Percentiles rank a stretch among this genome's conserved stretches.
Conservation (phyloP, 2,329 filamentous ascomycete genomes). For the Neofusicoccum sp. region DNA sequence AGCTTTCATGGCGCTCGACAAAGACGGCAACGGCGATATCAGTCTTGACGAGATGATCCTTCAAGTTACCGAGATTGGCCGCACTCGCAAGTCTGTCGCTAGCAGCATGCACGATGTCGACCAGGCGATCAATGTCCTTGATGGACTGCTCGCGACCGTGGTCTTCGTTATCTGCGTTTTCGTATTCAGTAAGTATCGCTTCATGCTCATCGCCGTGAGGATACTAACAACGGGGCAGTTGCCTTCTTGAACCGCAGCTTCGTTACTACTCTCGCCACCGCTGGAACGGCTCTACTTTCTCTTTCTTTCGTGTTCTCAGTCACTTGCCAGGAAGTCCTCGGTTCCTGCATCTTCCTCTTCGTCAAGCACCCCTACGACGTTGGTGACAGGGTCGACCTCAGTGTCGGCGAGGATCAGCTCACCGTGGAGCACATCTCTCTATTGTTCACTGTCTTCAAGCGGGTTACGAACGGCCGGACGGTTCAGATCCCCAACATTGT, state of each 20-base stretch:
- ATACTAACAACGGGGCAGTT: constrained; percentile 46
- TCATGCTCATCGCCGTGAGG: neutral
- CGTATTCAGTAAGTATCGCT: constrained; percentile 64
- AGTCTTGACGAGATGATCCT: constrained; percentile 93
- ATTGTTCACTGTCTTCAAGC: constrained; percentile 87
- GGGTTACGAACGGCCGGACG: constrained; percentile 76
- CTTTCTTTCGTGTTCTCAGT: constrained; percentile 95
- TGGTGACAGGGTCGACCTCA: constrained; percentile 86
- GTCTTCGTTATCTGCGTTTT: constrained; percentile 79
- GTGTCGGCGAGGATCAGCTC: constrained; percentile 59
- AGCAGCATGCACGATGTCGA: constrained; percentile 98
- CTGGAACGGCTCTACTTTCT: constrained; percentile 87
- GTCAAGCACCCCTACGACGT: constrained; percentile 98
- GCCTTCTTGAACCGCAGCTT: constrained; percentile 87
- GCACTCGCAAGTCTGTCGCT: constrained; percentile 81
- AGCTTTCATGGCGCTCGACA: constrained; percentile 76
- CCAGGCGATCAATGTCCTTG: constrained; percentile 86
- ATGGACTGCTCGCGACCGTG: constrained; percentile 78
- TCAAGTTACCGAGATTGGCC: constrained; percentile 78
- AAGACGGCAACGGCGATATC: constrained; percentile 89
- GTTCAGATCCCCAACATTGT: constrained; percentile 86
- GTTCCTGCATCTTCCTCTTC: constrained; percentile 97
- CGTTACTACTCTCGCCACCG: constrained; percentile 79
- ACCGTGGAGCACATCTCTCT: constrained; percentile 92
- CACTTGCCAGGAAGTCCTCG: constrained; percentile 91